A percentile compares a stretch with the other conserved stretches of the same genome.
phyloP scores from a whole-genome alignment of 768 basidiomycete species.

The Podaxis sp. region DNA sequence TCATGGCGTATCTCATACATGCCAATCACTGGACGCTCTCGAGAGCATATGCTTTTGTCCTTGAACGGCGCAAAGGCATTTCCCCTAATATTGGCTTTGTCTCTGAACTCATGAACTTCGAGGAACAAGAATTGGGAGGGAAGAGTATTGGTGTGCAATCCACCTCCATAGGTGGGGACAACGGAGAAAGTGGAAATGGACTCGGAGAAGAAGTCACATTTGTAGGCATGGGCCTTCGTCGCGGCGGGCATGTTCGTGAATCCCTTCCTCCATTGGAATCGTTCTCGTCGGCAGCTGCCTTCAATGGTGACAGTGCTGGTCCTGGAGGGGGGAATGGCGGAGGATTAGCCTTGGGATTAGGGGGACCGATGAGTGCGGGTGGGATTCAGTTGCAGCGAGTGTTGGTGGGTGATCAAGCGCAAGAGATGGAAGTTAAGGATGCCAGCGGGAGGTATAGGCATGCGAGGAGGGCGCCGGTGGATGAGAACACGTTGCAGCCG shows the following conservation, averaged over 20 bases:
- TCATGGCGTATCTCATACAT: slow-evolving; percentile 96
- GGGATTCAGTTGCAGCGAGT: slow-evolving; percentile 31
- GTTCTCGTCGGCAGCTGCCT: slow-evolving; percentile 66
- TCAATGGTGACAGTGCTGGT: slow-evolving; percentile 40
- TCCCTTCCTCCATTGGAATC: slow-evolving; percentile 42
- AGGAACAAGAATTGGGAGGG: slow-evolving; percentile 84
- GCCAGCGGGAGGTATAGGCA: slow-evolving; percentile 83
- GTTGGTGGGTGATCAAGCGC: slow-evolving; percentile 61
- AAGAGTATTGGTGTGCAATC: slow-evolving; percentile 69
- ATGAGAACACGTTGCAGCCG: slow-evolving; percentile 87
- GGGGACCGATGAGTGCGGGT: slow-evolving; percentile 31
- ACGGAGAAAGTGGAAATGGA: slow-evolving; percentile 19
- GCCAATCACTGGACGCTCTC: slow-evolving; percentile 96
- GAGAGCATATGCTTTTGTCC: slow-evolving; percentile 86
- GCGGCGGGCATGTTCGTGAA: slow-evolving; percentile 20
- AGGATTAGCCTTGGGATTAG: slow-evolving; percentile 31
- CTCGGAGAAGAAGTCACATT: slow-evolving; percentile 22
- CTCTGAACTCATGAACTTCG: slow-evolving; percentile 94
- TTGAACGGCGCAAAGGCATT: slow-evolving; percentile 90
- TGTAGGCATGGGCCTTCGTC: slow-evolving; percentile 19
- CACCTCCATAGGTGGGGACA: slow-evolving; percentile 19
- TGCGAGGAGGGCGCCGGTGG: slow-evolving; percentile 81
- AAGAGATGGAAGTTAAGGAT: slow-evolving; percentile 91
- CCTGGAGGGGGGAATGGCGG: slow-evolving; percentile 21
- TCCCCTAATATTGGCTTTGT: slow-evolving; percentile 98